Percentiles rank a stretch among this genome's conserved stretches.
phyloP scores from a whole-genome alignment of 2,329 filamentous ascomycete species.

The Colletotrichum coccodes region DNA sequence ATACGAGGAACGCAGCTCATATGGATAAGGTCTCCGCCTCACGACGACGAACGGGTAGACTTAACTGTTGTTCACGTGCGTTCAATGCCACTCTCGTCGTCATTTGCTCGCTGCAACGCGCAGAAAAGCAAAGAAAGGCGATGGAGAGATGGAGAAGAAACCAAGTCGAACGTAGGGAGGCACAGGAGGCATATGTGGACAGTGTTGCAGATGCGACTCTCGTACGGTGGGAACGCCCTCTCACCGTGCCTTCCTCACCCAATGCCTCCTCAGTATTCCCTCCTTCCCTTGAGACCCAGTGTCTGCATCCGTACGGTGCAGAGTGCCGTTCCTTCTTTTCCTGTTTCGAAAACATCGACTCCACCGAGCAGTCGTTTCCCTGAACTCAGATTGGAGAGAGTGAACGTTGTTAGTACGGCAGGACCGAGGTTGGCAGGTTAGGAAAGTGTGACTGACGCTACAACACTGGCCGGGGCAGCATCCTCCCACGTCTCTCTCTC shows the following conservation, averaged over 20 bases:
- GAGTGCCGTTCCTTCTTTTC: conserved; percentile 21
- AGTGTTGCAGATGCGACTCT: conserved; percentile 8
- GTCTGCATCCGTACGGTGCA: neutral
- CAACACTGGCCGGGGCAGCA: neutral
- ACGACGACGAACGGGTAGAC: too few relatives aligned
- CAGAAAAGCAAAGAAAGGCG: conserved; percentile 14
- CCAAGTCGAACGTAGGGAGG: neutral
- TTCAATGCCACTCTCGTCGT: neutral
- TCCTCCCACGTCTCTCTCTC: neutral
- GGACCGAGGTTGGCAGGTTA: conserved; percentile 14
- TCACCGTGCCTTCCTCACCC: neutral
- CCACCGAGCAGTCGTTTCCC: conserved; percentile 4
- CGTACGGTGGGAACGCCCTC: neutral
- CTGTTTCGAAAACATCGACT: conserved; percentile 18
- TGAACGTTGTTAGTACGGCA: neutral
- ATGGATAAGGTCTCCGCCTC: neutral
- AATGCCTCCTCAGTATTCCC: neutral
- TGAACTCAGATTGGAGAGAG: conserved; percentile 29
- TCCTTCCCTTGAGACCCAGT: neutral
- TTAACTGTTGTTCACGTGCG: conserved; percentile 9
- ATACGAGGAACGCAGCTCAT: neutral
- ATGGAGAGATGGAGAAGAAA: neutral
- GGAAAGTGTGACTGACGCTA: conserved; percentile 3
- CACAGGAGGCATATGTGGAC: neutral
- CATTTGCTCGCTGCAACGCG: neutral